Percentiles rank a stretch among this genome's conserved stretches.
Conservation (phyloP, 2,329 filamentous ascomycete species). For the Chaetomium olivaceum region DNA sequence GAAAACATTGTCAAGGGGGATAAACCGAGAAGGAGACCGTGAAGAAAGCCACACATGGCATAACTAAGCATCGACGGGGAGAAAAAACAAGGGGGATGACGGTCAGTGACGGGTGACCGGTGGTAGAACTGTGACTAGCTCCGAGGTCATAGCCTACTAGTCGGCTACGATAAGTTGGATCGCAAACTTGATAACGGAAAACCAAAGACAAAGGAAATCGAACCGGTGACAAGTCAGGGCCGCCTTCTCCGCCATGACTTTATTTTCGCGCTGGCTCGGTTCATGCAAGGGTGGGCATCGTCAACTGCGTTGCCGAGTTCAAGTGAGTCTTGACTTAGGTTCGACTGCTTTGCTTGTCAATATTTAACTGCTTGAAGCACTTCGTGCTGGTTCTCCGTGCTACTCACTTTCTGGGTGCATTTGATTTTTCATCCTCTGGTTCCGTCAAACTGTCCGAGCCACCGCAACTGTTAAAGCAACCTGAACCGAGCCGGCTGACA, state of each 20-base stretch:
- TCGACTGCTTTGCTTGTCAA: background rate
- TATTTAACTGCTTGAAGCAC: background rate
- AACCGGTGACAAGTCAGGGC: background rate
- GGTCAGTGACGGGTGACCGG: too few species aligned
- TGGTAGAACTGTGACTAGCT: background rate
- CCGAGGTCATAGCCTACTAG: background rate
- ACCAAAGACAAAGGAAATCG: background rate
- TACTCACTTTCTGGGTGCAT: background rate
- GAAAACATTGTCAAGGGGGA: background rate
- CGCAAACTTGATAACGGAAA: background rate
- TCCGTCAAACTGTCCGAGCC: background rate
- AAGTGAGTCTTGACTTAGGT: background rate
- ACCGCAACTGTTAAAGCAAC: background rate
- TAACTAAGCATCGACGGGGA: too few species aligned
- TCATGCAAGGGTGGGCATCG: background rate
- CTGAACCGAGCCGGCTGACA: background rate
- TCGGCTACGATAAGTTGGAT: background rate
- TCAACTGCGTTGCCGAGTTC: background rate
- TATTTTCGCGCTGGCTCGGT: too few species aligned
- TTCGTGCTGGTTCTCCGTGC: background rate
- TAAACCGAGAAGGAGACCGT: too few species aligned
- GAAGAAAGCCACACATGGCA: too few species aligned
- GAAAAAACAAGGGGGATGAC: too few species aligned
- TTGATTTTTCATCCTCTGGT: background rate
- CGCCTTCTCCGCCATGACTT: too few species aligned